Evolutionary conservation across 2,329 filamentous ascomycete genomes (phyloP).

Genomic region (Ilyonectria robusta): DNA sequence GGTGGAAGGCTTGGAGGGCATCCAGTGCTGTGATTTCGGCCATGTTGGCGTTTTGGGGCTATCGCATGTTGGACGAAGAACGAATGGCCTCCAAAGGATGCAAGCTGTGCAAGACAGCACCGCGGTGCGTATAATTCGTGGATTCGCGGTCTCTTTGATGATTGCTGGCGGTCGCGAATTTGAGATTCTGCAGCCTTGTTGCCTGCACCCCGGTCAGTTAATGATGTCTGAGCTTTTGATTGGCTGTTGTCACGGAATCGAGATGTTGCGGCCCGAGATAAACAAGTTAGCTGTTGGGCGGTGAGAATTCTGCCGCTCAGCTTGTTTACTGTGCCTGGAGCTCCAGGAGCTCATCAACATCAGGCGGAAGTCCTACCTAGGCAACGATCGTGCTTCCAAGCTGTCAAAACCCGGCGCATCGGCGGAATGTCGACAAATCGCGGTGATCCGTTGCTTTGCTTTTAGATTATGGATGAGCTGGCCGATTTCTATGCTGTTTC

Average conservation of each 20-base stretch:
- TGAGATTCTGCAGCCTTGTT: slow-evolving; percentile 53
- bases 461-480: slow-evolving; percentile 10
- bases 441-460: background rate
- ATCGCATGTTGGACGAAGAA: slow-evolving; percentile 60
- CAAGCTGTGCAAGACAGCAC: slow-evolving; percentile 43
- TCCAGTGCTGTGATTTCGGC: slow-evolving; percentile 80
- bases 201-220: slow-evolving; percentile 43
- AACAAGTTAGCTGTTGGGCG: slow-evolving; percentile 48
- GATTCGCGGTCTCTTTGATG: slow-evolving; percentile 42
- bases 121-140: slow-evolving; percentile 41
- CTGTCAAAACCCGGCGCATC: background rate
- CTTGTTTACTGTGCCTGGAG: slow-evolving; percentile 30
- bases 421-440: background rate
- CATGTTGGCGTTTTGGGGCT: slow-evolving; percentile 69
- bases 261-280: slow-evolving; percentile 46
- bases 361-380: slow-evolving; percentile 1
- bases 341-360: slow-evolving; percentile 10
- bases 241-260: slow-evolving; percentile 40
- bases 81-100: slow-evolving; percentile 37
- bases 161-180: slow-evolving; percentile 46
- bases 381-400: slow-evolving; percentile 18
- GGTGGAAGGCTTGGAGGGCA: slow-evolving; percentile 86
- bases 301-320: slow-evolving; percentile 54
- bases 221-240: slow-evolving; percentile 43
- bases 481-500: slow-evolving; percentile 7